phyloP scores from a whole-genome alignment of 2,329 filamentous ascomycete species.

The Pseudocercospora musae region DNA sequence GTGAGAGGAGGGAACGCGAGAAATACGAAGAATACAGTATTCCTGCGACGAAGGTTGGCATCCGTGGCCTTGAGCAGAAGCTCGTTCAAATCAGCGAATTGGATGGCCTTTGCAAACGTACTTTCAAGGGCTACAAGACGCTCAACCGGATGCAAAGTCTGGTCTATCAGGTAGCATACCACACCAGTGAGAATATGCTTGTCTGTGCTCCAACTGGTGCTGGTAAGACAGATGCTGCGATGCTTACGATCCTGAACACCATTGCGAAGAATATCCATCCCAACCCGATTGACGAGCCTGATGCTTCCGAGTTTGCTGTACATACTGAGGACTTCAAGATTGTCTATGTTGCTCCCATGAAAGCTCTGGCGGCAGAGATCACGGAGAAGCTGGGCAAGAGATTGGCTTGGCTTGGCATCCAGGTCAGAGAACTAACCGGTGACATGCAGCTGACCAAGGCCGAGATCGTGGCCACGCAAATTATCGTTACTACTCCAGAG shows the following conservation, averaged over 20 bases:
- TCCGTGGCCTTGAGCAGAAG: constrained; percentile 67
- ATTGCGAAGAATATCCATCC: constrained; percentile 82
- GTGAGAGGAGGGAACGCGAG: constrained; percentile 62
- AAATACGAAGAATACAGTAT: constrained; percentile 89
- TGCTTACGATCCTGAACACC: constrained; percentile 91
- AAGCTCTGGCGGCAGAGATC: constrained; percentile 92
- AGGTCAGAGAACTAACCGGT: constrained; percentile 89
- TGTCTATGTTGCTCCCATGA: constrained; percentile 98
- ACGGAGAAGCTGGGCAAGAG: constrained; percentile 91
- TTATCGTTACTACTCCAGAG: constrained; percentile 97
- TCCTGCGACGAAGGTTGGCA: constrained; percentile 76
- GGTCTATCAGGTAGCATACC: constrained; percentile 92
- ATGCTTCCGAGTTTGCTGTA: constrained; percentile 77
- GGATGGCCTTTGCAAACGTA: constrained; percentile 84
- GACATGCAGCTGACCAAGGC: constrained; percentile 98
- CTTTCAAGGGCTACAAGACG: constrained; percentile 88
- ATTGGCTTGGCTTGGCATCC: constrained; percentile 87
- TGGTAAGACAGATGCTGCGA: constrained; percentile 97
- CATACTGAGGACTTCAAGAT: constrained; percentile 90
- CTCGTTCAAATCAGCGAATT: constrained; percentile 76
- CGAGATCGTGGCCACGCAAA: constrained; percentile 92
- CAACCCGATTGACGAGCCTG: constrained; percentile 70
- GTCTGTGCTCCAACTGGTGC: constrained; percentile 93
- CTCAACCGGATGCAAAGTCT: constrained; percentile 98
- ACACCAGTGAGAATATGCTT: constrained; percentile 96